Conservation (phyloP, 805 yeast species). For the Danielia reshetovae region DNA sequence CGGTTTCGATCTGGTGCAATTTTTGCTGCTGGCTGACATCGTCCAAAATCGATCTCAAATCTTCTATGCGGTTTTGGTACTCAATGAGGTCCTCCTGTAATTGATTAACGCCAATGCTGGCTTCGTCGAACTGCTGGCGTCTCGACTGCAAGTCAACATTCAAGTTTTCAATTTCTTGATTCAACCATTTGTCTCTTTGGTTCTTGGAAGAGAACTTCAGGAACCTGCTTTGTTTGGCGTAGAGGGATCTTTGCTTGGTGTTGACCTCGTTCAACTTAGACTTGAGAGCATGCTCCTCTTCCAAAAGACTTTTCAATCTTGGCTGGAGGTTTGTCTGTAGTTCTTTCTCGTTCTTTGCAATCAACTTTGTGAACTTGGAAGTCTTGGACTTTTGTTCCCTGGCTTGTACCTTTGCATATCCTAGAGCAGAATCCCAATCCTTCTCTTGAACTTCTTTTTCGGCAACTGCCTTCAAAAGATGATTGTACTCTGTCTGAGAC, state of each 20-base stretch:
- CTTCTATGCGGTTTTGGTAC: slow-evolving; percentile 6
- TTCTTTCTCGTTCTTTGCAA: slow-evolving; percentile 27
- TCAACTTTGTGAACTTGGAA: neutral
- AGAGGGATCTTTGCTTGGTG: slow-evolving; percentile 54
- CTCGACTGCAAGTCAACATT: slow-evolving; percentile 15
- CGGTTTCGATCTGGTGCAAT: slow-evolving; percentile 19
- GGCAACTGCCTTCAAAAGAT: slow-evolving; percentile 45
- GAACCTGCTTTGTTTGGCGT: slow-evolving; percentile 68
- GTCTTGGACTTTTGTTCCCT: slow-evolving; percentile 16
- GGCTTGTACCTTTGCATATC: slow-evolving; percentile 25
- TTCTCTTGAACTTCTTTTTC: slow-evolving; percentile 45
- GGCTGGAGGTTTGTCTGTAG: slow-evolving; percentile 40
- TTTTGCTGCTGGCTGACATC: slow-evolving; percentile 1
- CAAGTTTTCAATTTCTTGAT: slow-evolving; percentile 43
- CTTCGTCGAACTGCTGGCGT: slow-evolving; percentile 1
- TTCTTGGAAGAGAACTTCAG: slow-evolving; percentile 50
- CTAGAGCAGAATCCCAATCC: slow-evolving; percentile 38
- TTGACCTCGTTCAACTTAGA: slow-evolving; percentile 37
- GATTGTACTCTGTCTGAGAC: slow-evolving; percentile 46
- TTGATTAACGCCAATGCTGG: slow-evolving; percentile 5
- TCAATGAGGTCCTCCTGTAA: slow-evolving; percentile 25
- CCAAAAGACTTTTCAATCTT: slow-evolving; percentile 32
- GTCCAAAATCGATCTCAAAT: slow-evolving; percentile 2
- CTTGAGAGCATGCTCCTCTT: slow-evolving; percentile 39
- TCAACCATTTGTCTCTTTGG: slow-evolving; percentile 69